These are phyloP conservation scores for Somion occarium DNA, from an alignment of 1,284 basidiomycete species.

Conservation along the genomic window DNA sequence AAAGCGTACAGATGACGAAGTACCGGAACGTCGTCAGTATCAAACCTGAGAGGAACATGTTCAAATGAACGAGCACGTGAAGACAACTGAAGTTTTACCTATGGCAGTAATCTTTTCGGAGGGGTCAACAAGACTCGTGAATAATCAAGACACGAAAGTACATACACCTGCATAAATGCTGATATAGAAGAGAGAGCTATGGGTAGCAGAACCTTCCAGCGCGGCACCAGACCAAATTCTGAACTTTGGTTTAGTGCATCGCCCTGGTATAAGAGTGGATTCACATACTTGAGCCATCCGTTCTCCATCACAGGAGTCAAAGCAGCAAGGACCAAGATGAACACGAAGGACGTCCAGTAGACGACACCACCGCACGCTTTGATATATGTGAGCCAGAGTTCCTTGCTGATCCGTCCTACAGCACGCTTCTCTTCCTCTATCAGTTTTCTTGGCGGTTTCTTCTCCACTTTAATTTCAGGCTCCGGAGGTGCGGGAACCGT, in stretches of 20 bases:
- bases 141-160: conserved; percentile 3
- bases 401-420: conserved; percentile 72
- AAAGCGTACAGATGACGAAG: conserved; percentile 56
- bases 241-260: conserved; percentile 8
- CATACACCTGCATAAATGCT: conserved; percentile 66
- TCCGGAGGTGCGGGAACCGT: conserved; percentile 31
- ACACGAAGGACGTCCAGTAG: conserved; percentile 73
- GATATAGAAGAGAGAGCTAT: conserved; percentile 71
- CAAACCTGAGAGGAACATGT: conserved; percentile 39
- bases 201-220: conserved; percentile 31
- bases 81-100: conserved; percentile 21
- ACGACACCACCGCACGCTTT: conserved; percentile 57
- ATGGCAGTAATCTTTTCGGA: conserved; percentile 35
- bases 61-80: neutral
- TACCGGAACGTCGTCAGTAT: conserved; percentile 61
- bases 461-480: conserved; percentile 29
- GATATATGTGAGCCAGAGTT: conserved; percentile 83
- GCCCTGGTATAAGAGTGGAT: too few species aligned
- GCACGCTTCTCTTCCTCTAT: conserved; percentile 90
- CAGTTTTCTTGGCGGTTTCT: conserved; percentile 77
- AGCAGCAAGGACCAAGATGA: conserved; percentile 59
- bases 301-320: conserved; percentile 78
- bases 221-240: conserved; percentile 65
- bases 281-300: conserved; percentile 69
- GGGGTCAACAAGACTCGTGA: neutral